A percentile compares a stretch with the other conserved stretches of the same genome.
These are phyloP conservation scores for Plenodomus lindquistii DNA, from an alignment of 2,329 filamentous ascomycete genomes.

Conservation along the genomic window DNA sequence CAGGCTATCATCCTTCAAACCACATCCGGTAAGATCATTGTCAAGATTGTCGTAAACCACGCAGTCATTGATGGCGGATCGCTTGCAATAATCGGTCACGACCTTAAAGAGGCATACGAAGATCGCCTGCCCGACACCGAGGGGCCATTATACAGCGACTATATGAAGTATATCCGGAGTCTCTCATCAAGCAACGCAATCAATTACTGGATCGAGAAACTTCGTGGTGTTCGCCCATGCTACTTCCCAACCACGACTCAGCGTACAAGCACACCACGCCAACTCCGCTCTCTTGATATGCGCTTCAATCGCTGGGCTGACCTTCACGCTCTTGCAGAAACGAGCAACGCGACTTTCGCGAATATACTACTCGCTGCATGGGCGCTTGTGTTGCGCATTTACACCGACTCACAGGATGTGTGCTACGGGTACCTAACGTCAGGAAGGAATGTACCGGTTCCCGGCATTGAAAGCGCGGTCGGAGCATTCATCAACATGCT, in stretches of 20 bases:
- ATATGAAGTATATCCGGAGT: constrained; percentile 38
- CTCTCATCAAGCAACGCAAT: constrained; percentile 24
- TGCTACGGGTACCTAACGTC: constrained; percentile 45
- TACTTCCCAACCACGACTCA: constrained; percentile 35
- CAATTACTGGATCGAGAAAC: constrained; percentile 38
- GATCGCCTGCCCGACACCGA: constrained; percentile 25
- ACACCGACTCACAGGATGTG: constrained; percentile 35
- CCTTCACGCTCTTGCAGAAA: constrained; percentile 33
- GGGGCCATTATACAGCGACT: constrained; percentile 41
- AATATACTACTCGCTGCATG: constrained; percentile 40
- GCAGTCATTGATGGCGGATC: constrained; percentile 41
- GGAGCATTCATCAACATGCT: constrained; percentile 53
- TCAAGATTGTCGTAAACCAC: constrained; percentile 44
- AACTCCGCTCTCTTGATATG: constrained; percentile 34
- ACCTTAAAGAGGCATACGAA: constrained; percentile 38
- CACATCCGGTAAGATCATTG: constrained; percentile 29
- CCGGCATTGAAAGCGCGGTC: constrained; percentile 52
- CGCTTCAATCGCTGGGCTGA: constrained; percentile 34
- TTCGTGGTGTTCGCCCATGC: constrained; percentile 35
- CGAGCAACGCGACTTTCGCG: constrained; percentile 32
- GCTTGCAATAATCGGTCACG: constrained; percentile 32
- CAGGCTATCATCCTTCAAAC: constrained; percentile 36
- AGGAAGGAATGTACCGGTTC: constrained; percentile 50
- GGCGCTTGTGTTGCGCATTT: constrained; percentile 36
- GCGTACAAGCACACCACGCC: constrained; percentile 25